Evolutionary conservation across 1,284 basidiomycete species (phyloP).

Genomic region (Ceraceosorus guamensis): DNA sequence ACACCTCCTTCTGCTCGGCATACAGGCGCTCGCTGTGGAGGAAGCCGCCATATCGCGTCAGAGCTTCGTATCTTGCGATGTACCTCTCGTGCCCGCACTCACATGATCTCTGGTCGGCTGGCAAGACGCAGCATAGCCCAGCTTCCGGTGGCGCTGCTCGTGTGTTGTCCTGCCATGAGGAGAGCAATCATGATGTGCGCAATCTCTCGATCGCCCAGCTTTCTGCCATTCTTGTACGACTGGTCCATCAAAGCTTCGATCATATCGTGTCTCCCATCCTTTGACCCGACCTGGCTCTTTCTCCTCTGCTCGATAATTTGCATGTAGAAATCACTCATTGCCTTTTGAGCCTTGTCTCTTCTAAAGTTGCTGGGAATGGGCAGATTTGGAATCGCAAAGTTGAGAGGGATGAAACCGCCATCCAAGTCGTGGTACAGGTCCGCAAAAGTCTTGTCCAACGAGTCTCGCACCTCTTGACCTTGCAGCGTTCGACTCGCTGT

Average conservation of each 20-base stretch:
- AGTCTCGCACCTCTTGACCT: conserved; percentile 76
- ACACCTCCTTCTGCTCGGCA: conserved; percentile 78
- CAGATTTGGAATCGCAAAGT: conserved; percentile 90
- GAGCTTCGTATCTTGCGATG: too few relatives aligned
- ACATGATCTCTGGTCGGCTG: conserved; percentile 68
- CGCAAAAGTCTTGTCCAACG: conserved; percentile 76
- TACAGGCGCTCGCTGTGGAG: conserved; percentile 52
- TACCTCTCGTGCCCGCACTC: conserved; percentile 51
- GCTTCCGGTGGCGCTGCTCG: conserved; percentile 79
- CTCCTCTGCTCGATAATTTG: conserved; percentile 76
- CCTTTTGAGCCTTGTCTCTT: conserved; percentile 81
- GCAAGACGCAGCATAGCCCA: conserved; percentile 89
- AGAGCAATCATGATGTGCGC: conserved; percentile 77
- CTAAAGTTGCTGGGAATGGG: conserved; percentile 80
- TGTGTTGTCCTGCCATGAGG: conserved; percentile 89
- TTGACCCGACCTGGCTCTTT: conserved; percentile 47
- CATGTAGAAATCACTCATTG: conserved; percentile 90
- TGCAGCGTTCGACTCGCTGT: conserved; percentile 89
- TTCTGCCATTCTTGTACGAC: conserved; percentile 74
- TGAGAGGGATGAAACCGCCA: conserved; percentile 54
- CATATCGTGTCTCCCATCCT: conserved; percentile 64
- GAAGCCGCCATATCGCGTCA: too few relatives aligned
- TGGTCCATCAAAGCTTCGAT: conserved; percentile 79
- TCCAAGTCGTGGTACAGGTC: conserved; percentile 83
- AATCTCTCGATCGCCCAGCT: conserved; percentile 78